Evolutionary conservation across 257 asterid genomes (phyloP).

Genomic region (Jasminum sambac): DNA sequence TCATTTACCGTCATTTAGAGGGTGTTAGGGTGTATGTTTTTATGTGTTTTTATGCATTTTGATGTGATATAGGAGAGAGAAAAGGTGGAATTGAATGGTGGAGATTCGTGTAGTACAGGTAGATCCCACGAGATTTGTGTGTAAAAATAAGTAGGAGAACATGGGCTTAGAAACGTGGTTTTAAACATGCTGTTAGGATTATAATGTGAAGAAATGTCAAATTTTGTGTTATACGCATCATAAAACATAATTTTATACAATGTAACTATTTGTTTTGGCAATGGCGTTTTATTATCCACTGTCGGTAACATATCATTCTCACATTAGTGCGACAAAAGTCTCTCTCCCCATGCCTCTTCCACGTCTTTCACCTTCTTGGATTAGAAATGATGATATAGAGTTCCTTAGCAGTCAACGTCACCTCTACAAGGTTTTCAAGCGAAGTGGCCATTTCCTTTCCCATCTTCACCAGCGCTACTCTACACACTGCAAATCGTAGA

Average conservation of each 20-base stretch:
- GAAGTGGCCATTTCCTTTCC: conserved; percentile 43
- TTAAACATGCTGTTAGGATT: no score
- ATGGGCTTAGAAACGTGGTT: no score
- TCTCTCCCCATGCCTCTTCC: neutral
- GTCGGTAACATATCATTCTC: no score
- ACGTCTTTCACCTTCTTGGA: conserved; percentile 18
- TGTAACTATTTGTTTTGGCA: neutral
- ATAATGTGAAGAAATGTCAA: neutral
- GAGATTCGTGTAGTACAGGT: no score
- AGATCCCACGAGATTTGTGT: no score
- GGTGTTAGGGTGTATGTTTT: no score
- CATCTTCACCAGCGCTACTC: conserved; percentile 47
- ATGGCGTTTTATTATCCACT: no score
- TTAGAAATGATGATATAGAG: conserved; percentile 36
- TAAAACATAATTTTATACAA: neutral
- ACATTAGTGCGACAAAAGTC: neutral
- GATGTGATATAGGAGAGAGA: no score
- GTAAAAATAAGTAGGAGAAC: no score
- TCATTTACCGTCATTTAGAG: no score
- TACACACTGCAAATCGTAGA: conserved; percentile 46
- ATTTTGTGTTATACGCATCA: neutral
- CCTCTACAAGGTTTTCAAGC: conserved; percentile 46
- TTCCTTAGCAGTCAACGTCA: conserved; percentile 75
- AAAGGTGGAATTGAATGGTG: no score
- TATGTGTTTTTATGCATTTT: no score